These are phyloP conservation scores for Sclerotiophoma versabilis DNA, from an alignment of 2,329 filamentous ascomycete genomes.

Conservation along the genomic window DNA sequence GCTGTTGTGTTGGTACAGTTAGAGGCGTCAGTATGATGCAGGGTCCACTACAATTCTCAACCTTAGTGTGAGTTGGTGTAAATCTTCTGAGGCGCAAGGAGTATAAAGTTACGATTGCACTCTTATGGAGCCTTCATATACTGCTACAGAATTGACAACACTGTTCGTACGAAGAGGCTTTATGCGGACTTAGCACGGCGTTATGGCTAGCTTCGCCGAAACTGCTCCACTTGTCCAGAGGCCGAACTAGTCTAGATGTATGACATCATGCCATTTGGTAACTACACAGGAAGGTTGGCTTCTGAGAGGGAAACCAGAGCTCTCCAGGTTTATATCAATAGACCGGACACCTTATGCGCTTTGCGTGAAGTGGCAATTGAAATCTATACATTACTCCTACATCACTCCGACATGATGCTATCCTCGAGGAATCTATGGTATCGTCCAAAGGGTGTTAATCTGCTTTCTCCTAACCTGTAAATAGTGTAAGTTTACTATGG, in stretches of 20 bases:
- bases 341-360: background rate
- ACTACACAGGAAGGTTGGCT: background rate
- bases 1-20: background rate
- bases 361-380: background rate
- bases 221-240: background rate
- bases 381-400: background rate
- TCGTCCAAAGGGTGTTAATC: conserved; percentile 70
- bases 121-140: background rate
- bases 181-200: background rate
- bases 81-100: conserved; percentile 58
- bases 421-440: conserved; percentile 32
- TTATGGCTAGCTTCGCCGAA: background rate
- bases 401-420: background rate
- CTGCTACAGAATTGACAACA: background rate
- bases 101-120: conserved; percentile 68
- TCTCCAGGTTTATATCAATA: too few species aligned
- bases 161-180: background rate
- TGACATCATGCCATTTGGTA: conserved; percentile 7
- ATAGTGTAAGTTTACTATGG: conserved; percentile 15
- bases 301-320: background rate
- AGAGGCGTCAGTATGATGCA: conserved; percentile 12
- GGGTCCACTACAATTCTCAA: background rate
- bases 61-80: background rate
- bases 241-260: background rate
- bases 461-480: conserved; percentile 65